Conservation (phyloP, 192 early-diverging fungal species). For the Dispira simplex region DNA sequence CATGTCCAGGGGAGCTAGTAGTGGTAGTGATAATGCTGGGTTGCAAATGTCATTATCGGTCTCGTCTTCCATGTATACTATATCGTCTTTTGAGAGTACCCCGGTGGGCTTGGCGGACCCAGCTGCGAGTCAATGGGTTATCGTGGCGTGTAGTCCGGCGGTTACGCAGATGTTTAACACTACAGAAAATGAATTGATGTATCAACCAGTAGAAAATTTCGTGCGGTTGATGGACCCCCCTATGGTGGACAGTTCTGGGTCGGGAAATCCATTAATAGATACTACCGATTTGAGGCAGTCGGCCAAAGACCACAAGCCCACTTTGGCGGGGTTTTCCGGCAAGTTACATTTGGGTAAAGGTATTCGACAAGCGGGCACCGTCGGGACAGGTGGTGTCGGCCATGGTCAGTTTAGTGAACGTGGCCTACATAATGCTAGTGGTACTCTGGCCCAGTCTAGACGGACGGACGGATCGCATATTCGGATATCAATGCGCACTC, state of each 20-base stretch:
- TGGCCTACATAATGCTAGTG: too few species aligned
- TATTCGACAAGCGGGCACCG: too few species aligned
- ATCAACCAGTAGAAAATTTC: neutral
- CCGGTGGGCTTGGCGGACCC: neutral
- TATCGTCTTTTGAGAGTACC: neutral
- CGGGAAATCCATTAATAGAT: too few species aligned
- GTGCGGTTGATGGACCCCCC: neutral
- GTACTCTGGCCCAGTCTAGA: too few species aligned
- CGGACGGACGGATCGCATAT: too few species aligned
- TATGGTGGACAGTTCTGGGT: neutral
- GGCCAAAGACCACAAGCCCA: too few species aligned
- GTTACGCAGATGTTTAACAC: neutral
- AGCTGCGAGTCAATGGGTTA: neutral
- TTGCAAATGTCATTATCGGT: neutral
- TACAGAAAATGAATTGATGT: neutral
- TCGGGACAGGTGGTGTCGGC: too few species aligned
- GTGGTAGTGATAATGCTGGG: neutral
- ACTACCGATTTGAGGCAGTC: too few species aligned
- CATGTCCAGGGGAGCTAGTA: neutral
- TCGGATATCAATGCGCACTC: too few species aligned
- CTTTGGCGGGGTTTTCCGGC: too few species aligned
- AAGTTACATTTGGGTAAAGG: too few species aligned
- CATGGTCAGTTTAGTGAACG: too few species aligned
- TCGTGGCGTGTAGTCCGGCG: neutral
- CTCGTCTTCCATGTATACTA: neutral